Evolutionary conservation across 2,329 filamentous ascomycete genomes (phyloP).

Genomic region (Botrytis medusae): DNA sequence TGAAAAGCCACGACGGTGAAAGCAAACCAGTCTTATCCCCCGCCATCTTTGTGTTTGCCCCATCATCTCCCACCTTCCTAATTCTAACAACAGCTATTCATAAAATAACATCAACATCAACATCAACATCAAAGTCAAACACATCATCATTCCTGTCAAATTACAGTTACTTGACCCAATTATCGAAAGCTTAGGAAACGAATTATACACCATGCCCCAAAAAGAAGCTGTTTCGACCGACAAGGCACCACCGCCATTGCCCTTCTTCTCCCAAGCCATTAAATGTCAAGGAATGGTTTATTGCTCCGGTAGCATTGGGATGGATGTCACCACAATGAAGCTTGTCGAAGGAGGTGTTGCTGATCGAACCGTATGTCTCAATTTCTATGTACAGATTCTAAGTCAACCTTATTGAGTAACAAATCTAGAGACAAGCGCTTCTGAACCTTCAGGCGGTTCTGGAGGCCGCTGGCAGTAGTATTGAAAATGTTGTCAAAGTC

Average conservation of each 20-base stretch:
- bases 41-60: neutral
- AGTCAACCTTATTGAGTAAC: neutral
- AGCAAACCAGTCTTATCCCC: slow-evolving; percentile 1
- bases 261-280: slow-evolving; percentile 60
- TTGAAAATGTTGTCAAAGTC: slow-evolving; percentile 64
- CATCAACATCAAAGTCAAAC: neutral
- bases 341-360: slow-evolving; percentile 57
- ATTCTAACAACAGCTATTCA: neutral
- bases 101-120: neutral
- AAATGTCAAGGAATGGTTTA: slow-evolving; percentile 67
- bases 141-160: neutral
- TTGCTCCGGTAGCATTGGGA: slow-evolving; percentile 63
- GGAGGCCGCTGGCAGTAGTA: slow-evolving; percentile 56
- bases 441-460: slow-evolving; percentile 60
- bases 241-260: slow-evolving; percentile 50
- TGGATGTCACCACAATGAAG: slow-evolving; percentile 54
- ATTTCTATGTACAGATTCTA: neutral
- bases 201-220: slow-evolving; percentile 23
- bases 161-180: slow-evolving; percentile 37
- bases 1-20: neutral
- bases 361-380: slow-evolving; percentile 50
- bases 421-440: slow-evolving; percentile 51
- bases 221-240: slow-evolving; percentile 29
- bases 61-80: neutral
- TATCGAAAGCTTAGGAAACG: slow-evolving; percentile 30